Evolutionary conservation across 2,329 filamentous ascomycete species (phyloP).

Genomic region (Orbilia oligospora): DNA sequence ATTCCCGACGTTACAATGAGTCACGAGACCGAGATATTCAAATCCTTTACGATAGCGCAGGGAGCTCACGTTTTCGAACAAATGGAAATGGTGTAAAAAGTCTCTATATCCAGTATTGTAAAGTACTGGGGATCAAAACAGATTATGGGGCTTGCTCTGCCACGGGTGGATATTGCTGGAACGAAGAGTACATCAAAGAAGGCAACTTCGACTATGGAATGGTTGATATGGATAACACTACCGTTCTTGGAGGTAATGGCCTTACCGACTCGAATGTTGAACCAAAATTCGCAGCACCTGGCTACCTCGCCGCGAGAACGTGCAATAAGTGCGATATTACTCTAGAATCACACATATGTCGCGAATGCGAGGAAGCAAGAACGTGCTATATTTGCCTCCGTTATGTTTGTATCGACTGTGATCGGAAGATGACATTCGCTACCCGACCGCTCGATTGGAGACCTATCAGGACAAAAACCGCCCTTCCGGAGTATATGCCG

Average conservation of each 20-base stretch:
- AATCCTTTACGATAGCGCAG: constrained; percentile 50
- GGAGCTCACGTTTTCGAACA: constrained; percentile 55
- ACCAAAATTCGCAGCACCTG: constrained; percentile 46
- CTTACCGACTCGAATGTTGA: constrained; percentile 14
- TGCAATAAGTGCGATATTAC: constrained; percentile 37
- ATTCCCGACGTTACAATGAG: constrained; percentile 51
- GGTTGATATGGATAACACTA: constrained; percentile 37
- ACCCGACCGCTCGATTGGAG: constrained; percentile 57
- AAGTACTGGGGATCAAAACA: constrained; percentile 47
- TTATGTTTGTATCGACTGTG: constrained; percentile 54
- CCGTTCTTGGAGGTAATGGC: neutral
- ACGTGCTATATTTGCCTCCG: constrained; percentile 57
- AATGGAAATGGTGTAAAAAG: constrained; percentile 52
- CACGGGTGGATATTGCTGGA: constrained; percentile 45
- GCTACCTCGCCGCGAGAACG: constrained; percentile 33
- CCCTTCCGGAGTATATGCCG: constrained; percentile 43
- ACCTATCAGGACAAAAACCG: constrained; percentile 39
- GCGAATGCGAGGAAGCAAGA: constrained; percentile 59
- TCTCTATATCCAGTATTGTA: constrained; percentile 49
- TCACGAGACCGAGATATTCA: constrained; percentile 54
- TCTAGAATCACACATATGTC: constrained; percentile 50
- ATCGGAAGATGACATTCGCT: constrained; percentile 52
- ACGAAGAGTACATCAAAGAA: constrained; percentile 58
- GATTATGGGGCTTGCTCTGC: constrained; percentile 46
- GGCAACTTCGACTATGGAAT: constrained; percentile 58